Evolutionary conservation across 306 rosid species (phyloP), one percentile per base, ranked within the genome.

Genomic region (Morella rubra): DNA sequence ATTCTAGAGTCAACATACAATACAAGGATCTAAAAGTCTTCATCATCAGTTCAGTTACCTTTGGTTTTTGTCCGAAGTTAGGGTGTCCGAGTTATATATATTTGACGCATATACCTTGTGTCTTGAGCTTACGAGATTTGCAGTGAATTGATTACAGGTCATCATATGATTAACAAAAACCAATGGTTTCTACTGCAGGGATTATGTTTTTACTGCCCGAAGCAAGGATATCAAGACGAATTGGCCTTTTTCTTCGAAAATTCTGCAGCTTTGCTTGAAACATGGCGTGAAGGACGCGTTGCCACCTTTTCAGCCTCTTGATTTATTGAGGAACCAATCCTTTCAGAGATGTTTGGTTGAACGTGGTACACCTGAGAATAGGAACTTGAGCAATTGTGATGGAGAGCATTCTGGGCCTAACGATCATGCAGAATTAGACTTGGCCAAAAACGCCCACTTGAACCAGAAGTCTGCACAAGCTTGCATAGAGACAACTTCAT

Each of bases 221-320:
- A 81, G 79, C 78, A 86, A 81, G 78, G 85, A 85, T 78, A 80
- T 88, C 86, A 52, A 62, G 76, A 84, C 76, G 68, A 85, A 73
- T 76, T 88, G 91, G 91, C 91, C 91, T 9, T 88, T 88, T 78
- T 88, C 91, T 69, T 79, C 49, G 59, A 79, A 79, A 47, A 74
- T 72, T 79, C 74, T 88, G 86, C 87, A 88, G 76, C 85, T 84
- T 79, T 88, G 91, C 72, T 76, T 84, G 83, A 80, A 77, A 74
- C 84, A 83, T 84, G 91, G 90, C 69, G 86, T 88, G 74, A 85
- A 81, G 79, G 80, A 85, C 61, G 68, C 81, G 54, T 78, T 88
- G 75, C 91, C 91, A 72, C 90, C 91, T 7, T 88, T 88, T 80
- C 85, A 88, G 78, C 67, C 85, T 52, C 72, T 72, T 45, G 79